phyloP scores from a whole-genome alignment of 2,329 filamentous ascomycete species.

The Herpotrichia juniperi region DNA sequence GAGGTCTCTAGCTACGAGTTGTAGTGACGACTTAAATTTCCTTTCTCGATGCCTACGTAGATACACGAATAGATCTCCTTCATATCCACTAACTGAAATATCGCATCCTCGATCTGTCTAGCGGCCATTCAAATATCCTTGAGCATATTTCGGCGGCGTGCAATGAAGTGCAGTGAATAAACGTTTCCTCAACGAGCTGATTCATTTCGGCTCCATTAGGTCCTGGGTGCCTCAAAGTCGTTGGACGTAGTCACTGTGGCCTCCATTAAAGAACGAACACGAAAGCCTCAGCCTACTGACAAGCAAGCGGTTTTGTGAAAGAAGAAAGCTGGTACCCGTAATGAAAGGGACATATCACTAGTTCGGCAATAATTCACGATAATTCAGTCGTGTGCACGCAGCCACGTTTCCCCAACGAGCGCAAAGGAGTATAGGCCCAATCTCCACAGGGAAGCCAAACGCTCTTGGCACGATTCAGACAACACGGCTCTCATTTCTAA shows the following conservation, averaged over 20 bases:
- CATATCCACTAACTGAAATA: background rate
- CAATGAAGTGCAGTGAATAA: too few species aligned
- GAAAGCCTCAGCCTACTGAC: background rate
- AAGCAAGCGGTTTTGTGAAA: background rate
- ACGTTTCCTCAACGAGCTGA: background rate
- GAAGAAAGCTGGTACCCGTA: background rate
- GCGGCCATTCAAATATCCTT: background rate
- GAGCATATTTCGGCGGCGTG: too few species aligned
- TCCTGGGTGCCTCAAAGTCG: background rate
- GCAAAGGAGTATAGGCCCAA: background rate
- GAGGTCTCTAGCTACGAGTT: constrained; percentile 26
- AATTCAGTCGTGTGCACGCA: background rate
- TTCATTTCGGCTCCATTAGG: background rate
- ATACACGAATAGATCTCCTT: constrained; percentile 6
- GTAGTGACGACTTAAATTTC: constrained; percentile 5
- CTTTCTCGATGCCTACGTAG: background rate
- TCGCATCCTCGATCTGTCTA: background rate
- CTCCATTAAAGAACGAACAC: background rate
- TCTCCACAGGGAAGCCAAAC: background rate
- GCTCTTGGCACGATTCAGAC: background rate
- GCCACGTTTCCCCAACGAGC: background rate
- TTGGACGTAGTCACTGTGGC: background rate
- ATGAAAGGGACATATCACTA: background rate
- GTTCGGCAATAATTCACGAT: background rate
- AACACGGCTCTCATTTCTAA: constrained; percentile 8